A percentile compares a stretch with the other conserved stretches of the same genome.
These are phyloP conservation scores for Tetramitus jugosus DNA, from an alignment of 208 protist genomes.

Conservation along the genomic window DNA sequence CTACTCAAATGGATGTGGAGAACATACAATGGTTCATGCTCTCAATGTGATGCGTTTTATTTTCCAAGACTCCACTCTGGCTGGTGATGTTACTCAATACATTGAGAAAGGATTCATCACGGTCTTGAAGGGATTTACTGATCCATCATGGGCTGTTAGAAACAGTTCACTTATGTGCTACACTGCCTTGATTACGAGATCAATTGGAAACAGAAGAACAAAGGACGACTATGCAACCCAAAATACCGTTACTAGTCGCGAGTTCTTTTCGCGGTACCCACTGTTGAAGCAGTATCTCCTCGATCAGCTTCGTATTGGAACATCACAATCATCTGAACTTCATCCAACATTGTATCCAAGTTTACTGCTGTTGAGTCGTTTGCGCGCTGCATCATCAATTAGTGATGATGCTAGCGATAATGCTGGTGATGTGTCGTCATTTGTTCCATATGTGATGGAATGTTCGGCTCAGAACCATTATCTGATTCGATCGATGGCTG, in stretches of 20 bases:
- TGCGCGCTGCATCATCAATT: slow-evolving; percentile 48
- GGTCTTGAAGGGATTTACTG: slow-evolving; percentile 62
- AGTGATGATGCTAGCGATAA: background rate
- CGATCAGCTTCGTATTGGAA: slow-evolving; percentile 53
- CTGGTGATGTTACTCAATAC: background rate
- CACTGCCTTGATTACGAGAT: slow-evolving; percentile 68
- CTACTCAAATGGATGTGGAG: too few relatives aligned
- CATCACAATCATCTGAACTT: slow-evolving; percentile 29
- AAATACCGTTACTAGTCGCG: slow-evolving; percentile 45
- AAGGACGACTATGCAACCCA: slow-evolving; percentile 48
- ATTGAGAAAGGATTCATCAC: slow-evolving; percentile 62
- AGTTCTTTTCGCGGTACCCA: slow-evolving; percentile 65
- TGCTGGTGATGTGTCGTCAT: background rate
- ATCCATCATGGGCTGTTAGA: slow-evolving; percentile 66
- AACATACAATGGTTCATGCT: slow-evolving; percentile 56
- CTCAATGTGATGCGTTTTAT: slow-evolving; percentile 81
- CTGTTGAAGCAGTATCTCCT: slow-evolving; percentile 50
- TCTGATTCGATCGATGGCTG: slow-evolving; percentile 64
- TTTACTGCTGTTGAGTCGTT: slow-evolving; percentile 74
- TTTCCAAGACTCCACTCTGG: slow-evolving; percentile 67
- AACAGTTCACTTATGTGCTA: slow-evolving; percentile 81
- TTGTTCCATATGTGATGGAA: slow-evolving; percentile 35
- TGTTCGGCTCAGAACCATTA: slow-evolving; percentile 54
- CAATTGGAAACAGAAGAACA: slow-evolving; percentile 69
- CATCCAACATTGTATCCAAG: slow-evolving; percentile 55